phyloP scores from a whole-genome alignment of 345 rosid species.

The Carallia brachiata region DNA sequence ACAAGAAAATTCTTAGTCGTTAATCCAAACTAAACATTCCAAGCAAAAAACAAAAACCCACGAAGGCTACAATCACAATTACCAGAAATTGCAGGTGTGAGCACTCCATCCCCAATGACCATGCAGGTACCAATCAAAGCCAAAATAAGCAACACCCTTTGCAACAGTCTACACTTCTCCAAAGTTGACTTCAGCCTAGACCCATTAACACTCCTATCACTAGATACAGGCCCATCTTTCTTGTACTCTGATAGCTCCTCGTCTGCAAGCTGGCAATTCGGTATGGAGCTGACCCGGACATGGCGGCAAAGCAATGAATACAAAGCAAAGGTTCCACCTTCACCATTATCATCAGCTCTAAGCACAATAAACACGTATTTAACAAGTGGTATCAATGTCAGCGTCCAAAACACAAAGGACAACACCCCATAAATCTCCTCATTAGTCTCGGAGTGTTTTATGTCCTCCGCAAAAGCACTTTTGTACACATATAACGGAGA shows the following conservation, averaged over 20 bases:
- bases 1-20: not conserved
- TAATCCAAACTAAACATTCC: not conserved
- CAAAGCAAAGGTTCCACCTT: conserved; percentile 2
- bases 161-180: conserved; percentile 3
- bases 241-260: conserved; percentile 5
- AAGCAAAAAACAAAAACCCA: not conserved
- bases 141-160: conserved; percentile 1
- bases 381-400: not conserved
- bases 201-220: not conserved
- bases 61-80: not conserved
- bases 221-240: not conserved
- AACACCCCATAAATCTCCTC: conserved; percentile 3
- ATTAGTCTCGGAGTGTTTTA: conserved; percentile 3
- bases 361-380: conserved; percentile 3
- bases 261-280: conserved; percentile 1
- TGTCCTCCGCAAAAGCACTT: conserved; percentile 4
- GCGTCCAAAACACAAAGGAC: conserved; percentile 1
- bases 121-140: conserved; percentile 6
- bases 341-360: not conserved
- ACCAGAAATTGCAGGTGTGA: conserved; percentile 3
- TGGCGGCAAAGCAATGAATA: conserved; percentile 8
- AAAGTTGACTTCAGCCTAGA: not conserved
- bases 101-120: conserved; percentile 8
- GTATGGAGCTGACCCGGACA: conserved; percentile 3
- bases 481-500: conserved; percentile 1